Base-by-base conservation (phyloP, 768 basidiomycete genomes). In the Mycena floridula region DNA sequence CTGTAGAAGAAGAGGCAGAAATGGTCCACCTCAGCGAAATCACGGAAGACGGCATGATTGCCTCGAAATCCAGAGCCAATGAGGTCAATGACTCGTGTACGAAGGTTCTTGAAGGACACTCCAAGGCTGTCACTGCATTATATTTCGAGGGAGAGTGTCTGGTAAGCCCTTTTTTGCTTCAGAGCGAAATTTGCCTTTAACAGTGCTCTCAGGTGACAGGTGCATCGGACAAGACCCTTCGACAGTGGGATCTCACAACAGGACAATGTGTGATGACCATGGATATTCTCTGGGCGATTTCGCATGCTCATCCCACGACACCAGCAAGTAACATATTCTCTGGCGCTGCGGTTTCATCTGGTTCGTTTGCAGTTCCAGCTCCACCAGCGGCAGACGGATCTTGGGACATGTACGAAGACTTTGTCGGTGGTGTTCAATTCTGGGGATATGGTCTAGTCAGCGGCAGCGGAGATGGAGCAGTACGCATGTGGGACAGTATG, bases 201-300 rank as follows among this genome's bases (percentile, higher is more conserved):
- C n/a, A n/a, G n/a, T n/a, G n/a, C n/a, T 47, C 45, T 9, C 53
- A 94, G 93, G 90, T 98, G 11, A 97, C 94, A 7, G 96, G 96
- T 25, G 95, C 96, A 5, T 92, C 90, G 3, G 96, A 99, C 68
- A 97, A 97, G 66, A 99, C 96, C 0, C 75, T 99, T 44, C 89
- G 96, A 3, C 95, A 98, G 60, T 99, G 96, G 96, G 96, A 98
- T 59, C 78, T 98, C 43, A 80, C 78, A 16, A 98, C 96, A 0
- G 96, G 95, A 6, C 96, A 98, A 71, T 99, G 96, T 64, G 85
- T 98, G 37, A 85, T 96, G 72, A 95, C 95, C 20, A 99, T 99
- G 96, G 96, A 99, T 63, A 96, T 99, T 51, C 81, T 99, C 21
- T 99, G 96, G 96, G 96, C 95, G 2, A 95, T 98, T 53, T 92